These are phyloP conservation scores for Brassica balearica DNA, from an alignment of 441 rosid species.

Conservation along the genomic window DNA sequence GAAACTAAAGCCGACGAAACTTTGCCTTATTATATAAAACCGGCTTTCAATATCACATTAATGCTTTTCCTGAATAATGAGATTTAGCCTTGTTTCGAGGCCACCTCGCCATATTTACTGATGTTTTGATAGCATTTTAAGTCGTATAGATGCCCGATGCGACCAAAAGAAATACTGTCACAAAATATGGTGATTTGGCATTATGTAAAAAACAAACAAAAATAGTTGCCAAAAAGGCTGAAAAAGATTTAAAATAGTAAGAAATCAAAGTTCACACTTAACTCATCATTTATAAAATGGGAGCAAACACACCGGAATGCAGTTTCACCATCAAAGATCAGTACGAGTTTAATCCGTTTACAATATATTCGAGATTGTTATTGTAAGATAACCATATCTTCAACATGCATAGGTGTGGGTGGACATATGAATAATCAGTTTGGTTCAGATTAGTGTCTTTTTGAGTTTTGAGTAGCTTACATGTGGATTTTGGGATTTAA, in stretches of 20 bases:
- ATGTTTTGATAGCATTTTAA: background rate
- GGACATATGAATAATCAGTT: background rate
- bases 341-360: background rate
- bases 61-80: background rate
- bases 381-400: background rate
- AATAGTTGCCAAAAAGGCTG: background rate
- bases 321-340: background rate
- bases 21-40: background rate
- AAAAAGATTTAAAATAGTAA: background rate
- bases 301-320: background rate
- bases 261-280: constrained; percentile 1
- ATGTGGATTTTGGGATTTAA: background rate
- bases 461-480: background rate
- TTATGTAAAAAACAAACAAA: background rate
- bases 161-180: background rate
- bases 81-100: background rate
- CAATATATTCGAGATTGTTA: background rate
- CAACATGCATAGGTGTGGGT: background rate
- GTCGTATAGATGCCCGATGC: background rate
- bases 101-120: background rate
- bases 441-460: background rate
- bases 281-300: background rate
- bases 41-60: background rate
- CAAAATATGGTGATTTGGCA: constrained; percentile 3
- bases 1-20: background rate